Base-by-base conservation (phyloP, 805 yeast species). In the Metschnikowia reukaufii region DNA sequence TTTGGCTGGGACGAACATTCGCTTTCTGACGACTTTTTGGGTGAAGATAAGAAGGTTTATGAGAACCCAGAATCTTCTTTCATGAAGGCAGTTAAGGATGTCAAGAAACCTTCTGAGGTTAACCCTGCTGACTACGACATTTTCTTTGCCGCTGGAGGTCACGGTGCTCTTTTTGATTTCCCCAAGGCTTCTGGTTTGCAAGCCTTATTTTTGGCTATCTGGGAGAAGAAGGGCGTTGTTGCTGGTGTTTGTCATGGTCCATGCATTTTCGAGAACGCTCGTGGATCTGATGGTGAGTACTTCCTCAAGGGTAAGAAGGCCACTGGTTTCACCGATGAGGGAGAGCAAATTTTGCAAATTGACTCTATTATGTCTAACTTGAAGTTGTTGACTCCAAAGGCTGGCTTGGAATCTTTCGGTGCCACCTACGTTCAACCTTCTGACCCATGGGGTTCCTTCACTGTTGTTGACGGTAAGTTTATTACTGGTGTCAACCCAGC, bases 181-280 rank as follows among this genome's bases (percentile, higher is more conserved):
- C 83, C 83, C 37, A 66, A 60, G 3, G 84, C 84, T 13, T 63
- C 59, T 5, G 70, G 59, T 15, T 63, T 82, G 44, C 80, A 76
- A 45, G 50, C 59, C 19, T 47, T 78, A 36, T 83, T 81, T 17
- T 63, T 67, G 23, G 64, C 67, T 18, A 73, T 82, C 41, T 79
- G 76, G 59, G 66, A 64, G 27, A 62, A 73, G 17, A 79, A 77
- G 33, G 86, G 86, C 40, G 74, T 81, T 33, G 74, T 83, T 19
- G 63, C 81, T 36, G 85, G 87, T 13, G 87, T 83, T 7, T 83
- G 88, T 63, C 87, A 83, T 54, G 88, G 86, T 6, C 84, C 85
- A n/a, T 72, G 74, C 18, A 71, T 82, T 50, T 77, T 83, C 49
- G 77, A 71, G n/a, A 68, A 70, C 36, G 59, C 82, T 51, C 65